These are phyloP conservation scores for Dujonia santamariae DNA, from an alignment of 1,139 yeast species.

Conservation along the genomic window DNA sequence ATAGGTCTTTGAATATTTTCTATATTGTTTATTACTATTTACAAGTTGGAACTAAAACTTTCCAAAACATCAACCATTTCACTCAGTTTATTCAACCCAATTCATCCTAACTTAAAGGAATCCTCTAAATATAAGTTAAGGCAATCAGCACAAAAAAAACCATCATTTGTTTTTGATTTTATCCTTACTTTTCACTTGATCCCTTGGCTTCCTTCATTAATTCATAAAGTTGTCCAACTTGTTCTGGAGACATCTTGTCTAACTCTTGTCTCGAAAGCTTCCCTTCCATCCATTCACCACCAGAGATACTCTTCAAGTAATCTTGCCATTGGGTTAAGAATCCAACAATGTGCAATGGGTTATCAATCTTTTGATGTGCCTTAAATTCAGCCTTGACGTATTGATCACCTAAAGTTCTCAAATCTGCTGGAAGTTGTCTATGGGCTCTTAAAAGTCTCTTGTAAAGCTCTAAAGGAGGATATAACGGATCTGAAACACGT, in stretches of 20 bases:
- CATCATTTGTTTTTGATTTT: too few relatives aligned
- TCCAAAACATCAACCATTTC: too few relatives aligned
- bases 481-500: constrained; percentile 53
- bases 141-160: too few relatives aligned
- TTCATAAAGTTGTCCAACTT: constrained; percentile 68
- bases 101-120: too few relatives aligned
- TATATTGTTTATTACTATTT: too few relatives aligned
- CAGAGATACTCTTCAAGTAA: constrained; percentile 67
- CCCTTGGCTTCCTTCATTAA: constrained; percentile 50
- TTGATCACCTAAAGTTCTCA: constrained; percentile 79
- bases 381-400: constrained; percentile 88
- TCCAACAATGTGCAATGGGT: constrained; percentile 91
- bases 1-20: too few relatives aligned
- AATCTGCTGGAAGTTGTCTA: constrained; percentile 58
- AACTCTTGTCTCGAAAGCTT: constrained; percentile 63
- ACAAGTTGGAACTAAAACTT: too few relatives aligned
- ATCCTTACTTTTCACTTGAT: too few relatives aligned
- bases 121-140: too few relatives aligned
- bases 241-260: constrained; percentile 87
- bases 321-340: constrained; percentile 95
- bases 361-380: constrained; percentile 78
- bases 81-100: too few relatives aligned
- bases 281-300: constrained; percentile 75
- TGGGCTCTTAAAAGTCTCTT: constrained; percentile 81
- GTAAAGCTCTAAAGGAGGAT: constrained; percentile 81